Evolutionary conservation across 768 basidiomycete species (phyloP).

Genomic region (Leucogyrophana mollusca): DNA sequence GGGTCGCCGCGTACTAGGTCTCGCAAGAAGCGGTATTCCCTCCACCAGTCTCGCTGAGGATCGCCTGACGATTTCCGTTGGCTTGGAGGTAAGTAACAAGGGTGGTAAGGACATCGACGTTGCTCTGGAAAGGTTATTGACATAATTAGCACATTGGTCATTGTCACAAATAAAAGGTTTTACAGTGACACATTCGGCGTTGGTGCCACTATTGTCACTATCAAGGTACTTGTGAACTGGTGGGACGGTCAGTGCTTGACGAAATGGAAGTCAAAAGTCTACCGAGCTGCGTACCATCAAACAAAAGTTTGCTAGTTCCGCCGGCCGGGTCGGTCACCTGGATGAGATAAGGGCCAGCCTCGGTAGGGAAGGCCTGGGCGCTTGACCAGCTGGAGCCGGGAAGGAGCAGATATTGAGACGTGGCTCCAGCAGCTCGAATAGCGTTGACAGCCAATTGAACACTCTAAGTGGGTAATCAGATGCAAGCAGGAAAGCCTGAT

Average conservation of each 20-base stretch:
- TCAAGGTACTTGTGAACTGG: constrained; percentile 46
- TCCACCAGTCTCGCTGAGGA: constrained; percentile 45
- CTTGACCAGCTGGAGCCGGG: constrained; percentile 43
- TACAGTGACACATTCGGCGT: constrained; percentile 41
- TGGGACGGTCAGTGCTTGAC: not conserved
- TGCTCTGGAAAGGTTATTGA: constrained; percentile 36
- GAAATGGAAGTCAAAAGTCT: not conserved
- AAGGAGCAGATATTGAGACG: constrained; percentile 39
- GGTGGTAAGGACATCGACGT: constrained; percentile 40
- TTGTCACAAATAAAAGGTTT: constrained; percentile 4
- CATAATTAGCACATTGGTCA: not conserved
- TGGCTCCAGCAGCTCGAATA: constrained; percentile 37
- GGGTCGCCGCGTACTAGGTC: constrained; percentile 25
- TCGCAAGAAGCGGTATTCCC: constrained; percentile 39
- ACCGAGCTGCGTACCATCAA: constrained; percentile 35
- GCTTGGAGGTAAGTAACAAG: constrained; percentile 42
- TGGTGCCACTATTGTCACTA: constrained; percentile 37
- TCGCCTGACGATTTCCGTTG: constrained; percentile 42
- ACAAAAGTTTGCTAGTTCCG: constrained; percentile 35
- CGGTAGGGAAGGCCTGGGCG: constrained; percentile 37
- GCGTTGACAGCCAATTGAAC: constrained; percentile 33
- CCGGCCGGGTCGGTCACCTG: constrained; percentile 41
- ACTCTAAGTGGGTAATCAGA: constrained; percentile 25
- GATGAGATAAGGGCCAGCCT: constrained; percentile 37
- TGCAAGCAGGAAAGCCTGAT: not conserved